Base-by-base conservation (phyloP, 306 rosid species). In the Trifolium repens region DNA sequence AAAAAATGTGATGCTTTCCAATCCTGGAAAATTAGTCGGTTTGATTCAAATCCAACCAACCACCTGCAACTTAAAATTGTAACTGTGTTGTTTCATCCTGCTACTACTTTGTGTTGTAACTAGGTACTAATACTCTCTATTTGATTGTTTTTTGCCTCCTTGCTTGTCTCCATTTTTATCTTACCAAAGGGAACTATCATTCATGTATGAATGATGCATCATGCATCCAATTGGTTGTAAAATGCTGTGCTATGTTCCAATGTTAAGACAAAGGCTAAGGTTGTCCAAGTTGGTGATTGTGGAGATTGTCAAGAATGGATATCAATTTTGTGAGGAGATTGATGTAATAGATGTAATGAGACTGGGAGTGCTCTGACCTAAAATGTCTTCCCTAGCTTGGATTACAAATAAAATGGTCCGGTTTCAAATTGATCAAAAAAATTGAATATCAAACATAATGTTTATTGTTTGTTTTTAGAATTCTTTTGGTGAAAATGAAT, bases 91-190 rank as follows among this genome's bases (percentile, higher is more conserved):
- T 52, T 15, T 50, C 32, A 72, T 44, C 13, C 43, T 72, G 67
- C 74, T 26, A 63, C 65, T 75, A 63, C 65, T 75, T 58, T 54
- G 8, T 64, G 35, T 52, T 67, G 69, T 68, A 65, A 9, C 75
- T 27, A 27, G 61, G 27, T 5, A 58, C 17, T 62, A 40, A 11
- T 62, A 19, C 7, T 61, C 26, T 62, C 27, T 16, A 44, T 60
- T 69, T 64, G 55, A 47, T 65, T 26, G 37, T 50, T 53, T 46
- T 57, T 46, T 55, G n/a, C 5, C 35, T 30, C 12, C 63, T 19
- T 46, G 55, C 22, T 26, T 30, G 11, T 6, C 24, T 32, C 67
- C 2, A 5, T 60, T 19, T 14, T 61, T 27, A 49, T 61, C 34
- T 39, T 19, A 42, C 22, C 50, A 79, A 54, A 43, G 11, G 32